Percentiles rank a stretch among this genome's conserved stretches.
phyloP scores from a whole-genome alignment of 2,329 filamentous ascomycete species.

The Sclerotinia minor region DNA sequence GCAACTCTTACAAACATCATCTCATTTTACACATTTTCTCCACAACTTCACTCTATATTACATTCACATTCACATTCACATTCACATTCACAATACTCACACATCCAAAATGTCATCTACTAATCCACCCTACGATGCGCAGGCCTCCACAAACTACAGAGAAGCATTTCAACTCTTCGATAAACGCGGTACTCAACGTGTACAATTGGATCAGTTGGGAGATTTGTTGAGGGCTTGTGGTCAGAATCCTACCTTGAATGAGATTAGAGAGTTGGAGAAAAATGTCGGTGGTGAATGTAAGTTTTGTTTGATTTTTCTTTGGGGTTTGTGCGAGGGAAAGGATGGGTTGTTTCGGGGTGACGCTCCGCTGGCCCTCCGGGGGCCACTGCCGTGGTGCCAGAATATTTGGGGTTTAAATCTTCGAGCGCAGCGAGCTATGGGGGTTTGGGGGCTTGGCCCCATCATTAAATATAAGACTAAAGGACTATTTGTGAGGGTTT shows the following conservation, averaged over 20 bases:
- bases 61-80: not conserved
- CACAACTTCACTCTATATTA: not conserved
- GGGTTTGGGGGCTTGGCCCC: too few species aligned
- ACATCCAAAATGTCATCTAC: constrained; percentile 32
- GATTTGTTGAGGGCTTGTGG: constrained; percentile 95
- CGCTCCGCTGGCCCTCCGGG: not conserved
- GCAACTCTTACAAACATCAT: not conserved
- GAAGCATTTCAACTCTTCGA: constrained; percentile 99
- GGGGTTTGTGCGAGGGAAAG: not conserved
- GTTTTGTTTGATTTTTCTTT: constrained; percentile 44
- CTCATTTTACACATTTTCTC: not conserved
- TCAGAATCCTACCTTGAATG: constrained; percentile 92
- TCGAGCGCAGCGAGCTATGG: too few species aligned
- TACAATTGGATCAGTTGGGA: constrained; percentile 80
- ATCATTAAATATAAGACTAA: not conserved
- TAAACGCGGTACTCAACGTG: constrained; percentile 96
- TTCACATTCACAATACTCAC: not conserved
- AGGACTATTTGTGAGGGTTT: too few species aligned
- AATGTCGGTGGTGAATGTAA: constrained; percentile 86
- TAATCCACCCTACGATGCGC: constrained; percentile 43
- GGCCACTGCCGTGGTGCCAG: too few species aligned
- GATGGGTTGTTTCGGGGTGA: not conserved
- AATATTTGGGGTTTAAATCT: too few species aligned
- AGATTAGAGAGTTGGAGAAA: constrained; percentile 92
- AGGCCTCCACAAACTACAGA: constrained; percentile 97